Percentiles rank a stretch among this genome's conserved stretches.
Conservation (phyloP, 2,329 filamentous ascomycete genomes). For the Cladorrhinum sp. region DNA sequence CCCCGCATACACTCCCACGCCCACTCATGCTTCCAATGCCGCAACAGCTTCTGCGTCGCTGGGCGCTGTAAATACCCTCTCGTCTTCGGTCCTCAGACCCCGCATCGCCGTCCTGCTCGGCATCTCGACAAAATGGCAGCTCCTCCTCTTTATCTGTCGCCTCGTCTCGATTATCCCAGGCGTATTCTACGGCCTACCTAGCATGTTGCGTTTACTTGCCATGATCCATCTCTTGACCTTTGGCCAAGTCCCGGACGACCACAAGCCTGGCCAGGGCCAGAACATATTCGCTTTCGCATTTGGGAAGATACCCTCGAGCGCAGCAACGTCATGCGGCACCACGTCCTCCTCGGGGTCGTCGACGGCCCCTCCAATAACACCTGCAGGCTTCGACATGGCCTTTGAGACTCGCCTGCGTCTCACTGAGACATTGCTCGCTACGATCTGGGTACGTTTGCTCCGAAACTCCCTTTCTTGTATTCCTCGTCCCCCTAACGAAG, state of each 20-base stretch:
- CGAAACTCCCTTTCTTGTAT: neutral
- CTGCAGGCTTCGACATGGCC: conserved; percentile 18
- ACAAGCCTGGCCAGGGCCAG: neutral
- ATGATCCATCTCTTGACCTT: conserved; percentile 50
- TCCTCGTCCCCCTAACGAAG: neutral
- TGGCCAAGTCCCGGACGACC: conserved; percentile 17
- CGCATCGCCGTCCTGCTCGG: conserved; percentile 76
- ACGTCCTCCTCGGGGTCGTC: neutral
- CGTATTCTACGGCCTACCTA: conserved; percentile 68
- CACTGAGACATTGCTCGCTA: conserved; percentile 68
- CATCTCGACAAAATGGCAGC: conserved; percentile 69
- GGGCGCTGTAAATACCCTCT: conserved; percentile 17
- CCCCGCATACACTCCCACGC: conserved; percentile 2
- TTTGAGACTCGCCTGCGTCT: conserved; percentile 52
- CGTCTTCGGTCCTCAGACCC: conserved; percentile 60
- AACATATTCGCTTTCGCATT: neutral
- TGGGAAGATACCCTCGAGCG: neutral
- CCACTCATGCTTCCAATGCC: neutral
- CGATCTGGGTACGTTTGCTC: conserved; percentile 63
- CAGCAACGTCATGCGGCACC: neutral
- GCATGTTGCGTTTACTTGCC: conserved; percentile 64
- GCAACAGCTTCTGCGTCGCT: neutral
- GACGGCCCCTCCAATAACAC: neutral
- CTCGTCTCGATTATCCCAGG: conserved; percentile 68
- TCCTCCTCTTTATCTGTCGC: conserved; percentile 70